These are phyloP conservation scores for Fusarium pseudoanthophilum DNA, from an alignment of 2,329 filamentous ascomycete genomes.

Conservation along the genomic window DNA sequence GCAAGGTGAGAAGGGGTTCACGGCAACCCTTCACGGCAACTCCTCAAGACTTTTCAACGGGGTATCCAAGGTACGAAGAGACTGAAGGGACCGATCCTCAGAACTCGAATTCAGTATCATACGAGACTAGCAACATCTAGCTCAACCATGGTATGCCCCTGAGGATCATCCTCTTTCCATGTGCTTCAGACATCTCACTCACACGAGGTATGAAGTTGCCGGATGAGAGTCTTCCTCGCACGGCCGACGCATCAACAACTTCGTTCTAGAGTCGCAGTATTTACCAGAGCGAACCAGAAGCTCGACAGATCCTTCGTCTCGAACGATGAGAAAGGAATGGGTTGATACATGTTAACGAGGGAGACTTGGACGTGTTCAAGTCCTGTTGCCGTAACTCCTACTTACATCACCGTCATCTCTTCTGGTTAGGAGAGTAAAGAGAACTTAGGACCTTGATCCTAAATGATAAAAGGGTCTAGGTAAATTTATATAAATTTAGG, in stretches of 20 bases:
- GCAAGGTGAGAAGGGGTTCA: not conserved
- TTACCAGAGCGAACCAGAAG: no score
- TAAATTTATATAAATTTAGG: no score
- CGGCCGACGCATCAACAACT: not conserved
- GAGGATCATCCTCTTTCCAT: accelerated
- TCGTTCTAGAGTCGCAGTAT: no score
- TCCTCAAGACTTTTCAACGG: not conserved
- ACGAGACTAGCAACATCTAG: accelerated
- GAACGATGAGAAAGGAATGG: not conserved
- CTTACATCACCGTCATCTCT: not conserved
- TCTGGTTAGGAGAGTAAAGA: not conserved
- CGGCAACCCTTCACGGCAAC: not conserved
- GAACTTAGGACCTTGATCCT: no score
- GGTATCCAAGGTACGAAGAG: not conserved
- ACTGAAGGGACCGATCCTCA: accelerated
- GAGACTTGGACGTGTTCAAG: not conserved
- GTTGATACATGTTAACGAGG: not conserved
- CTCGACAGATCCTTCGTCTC: no score
- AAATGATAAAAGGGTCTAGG: no score
- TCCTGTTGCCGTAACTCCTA: not conserved
- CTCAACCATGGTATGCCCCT: no score
- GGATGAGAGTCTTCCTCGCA: accelerated
- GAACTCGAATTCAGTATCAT: no score
- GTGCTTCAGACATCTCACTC: accelerated
- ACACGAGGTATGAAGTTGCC: not conserved